Evolutionary conservation across 2,329 filamentous ascomycete species (phyloP).

Genomic region (Metarhizium humberi): DNA sequence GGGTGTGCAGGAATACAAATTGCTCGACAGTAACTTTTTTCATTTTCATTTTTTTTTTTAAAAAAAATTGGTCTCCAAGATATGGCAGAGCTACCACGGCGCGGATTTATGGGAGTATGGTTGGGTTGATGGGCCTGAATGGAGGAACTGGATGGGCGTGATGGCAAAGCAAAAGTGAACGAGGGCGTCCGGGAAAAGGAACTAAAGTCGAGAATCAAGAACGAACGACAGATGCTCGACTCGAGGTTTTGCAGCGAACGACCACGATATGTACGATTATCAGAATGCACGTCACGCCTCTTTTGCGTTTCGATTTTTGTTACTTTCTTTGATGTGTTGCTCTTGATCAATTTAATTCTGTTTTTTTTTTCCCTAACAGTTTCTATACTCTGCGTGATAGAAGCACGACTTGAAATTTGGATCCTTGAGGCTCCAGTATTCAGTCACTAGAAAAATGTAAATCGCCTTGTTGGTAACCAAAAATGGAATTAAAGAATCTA

Average conservation of each 20-base stretch:
- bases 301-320: conserved; percentile 1
- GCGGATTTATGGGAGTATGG: neutral
- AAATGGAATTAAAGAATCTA: neutral
- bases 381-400: neutral
- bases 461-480: neutral
- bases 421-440: neutral
- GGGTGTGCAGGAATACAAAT: neutral
- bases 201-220: neutral
- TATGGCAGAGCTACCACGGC: neutral
- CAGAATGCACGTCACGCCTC: neutral
- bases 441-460: neutral
- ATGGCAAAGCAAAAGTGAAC: neutral
- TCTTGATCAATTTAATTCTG: neutral
- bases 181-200: neutral
- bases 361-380: neutral
- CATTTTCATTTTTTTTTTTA: neutral
- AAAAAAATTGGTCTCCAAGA: neutral
- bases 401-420: neutral
- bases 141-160: neutral
- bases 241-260: neutral
- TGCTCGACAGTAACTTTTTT: neutral
- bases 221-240: neutral
- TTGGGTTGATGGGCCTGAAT: neutral
- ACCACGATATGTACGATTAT: conserved; percentile 1
- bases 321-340: neutral